Evolutionary conservation across 139 green algal genomes (phyloP).

Genomic region (Chlorella sp.): DNA sequence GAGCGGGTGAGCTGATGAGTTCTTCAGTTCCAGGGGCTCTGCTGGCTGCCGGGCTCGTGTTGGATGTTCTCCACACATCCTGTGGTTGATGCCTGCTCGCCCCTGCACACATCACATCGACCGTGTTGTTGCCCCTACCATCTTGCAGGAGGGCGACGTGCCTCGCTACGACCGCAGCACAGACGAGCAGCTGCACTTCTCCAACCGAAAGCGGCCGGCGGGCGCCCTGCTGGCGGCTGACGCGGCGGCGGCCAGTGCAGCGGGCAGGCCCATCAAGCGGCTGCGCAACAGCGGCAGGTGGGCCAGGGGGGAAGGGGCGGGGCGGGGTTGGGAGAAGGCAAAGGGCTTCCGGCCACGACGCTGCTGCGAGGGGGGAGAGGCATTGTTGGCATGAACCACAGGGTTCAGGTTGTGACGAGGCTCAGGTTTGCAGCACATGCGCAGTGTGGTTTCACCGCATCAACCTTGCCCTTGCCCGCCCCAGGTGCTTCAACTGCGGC

Average conservation of each 20-base stretch:
- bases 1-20: slow-evolving; percentile 29
- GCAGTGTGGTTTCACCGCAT: too few relatives aligned
- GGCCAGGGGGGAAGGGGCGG: too few relatives aligned
- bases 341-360: too few relatives aligned
- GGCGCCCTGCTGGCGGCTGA: not conserved
- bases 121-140: not conserved
- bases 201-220: not conserved
- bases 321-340: too few relatives aligned
- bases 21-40: too few relatives aligned
- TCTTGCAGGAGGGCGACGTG: slow-evolving; percentile 28
- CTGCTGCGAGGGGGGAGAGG: too few relatives aligned
- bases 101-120: not conserved
- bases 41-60: too few relatives aligned
- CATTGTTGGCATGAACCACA: too few relatives aligned
- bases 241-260: not conserved
- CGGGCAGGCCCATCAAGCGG: not conserved
- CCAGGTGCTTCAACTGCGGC: slow-evolving; percentile 57
- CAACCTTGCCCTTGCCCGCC: not conserved
- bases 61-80: too few relatives aligned
- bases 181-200: slow-evolving; percentile 5
- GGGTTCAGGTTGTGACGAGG: too few relatives aligned
- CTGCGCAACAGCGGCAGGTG: not conserved
- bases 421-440: not conserved
- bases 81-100: too few relatives aligned
- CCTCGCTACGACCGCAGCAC: slow-evolving; percentile 39